Conservation (phyloP, 768 basidiomycete species). For the Russula virescens region DNA sequence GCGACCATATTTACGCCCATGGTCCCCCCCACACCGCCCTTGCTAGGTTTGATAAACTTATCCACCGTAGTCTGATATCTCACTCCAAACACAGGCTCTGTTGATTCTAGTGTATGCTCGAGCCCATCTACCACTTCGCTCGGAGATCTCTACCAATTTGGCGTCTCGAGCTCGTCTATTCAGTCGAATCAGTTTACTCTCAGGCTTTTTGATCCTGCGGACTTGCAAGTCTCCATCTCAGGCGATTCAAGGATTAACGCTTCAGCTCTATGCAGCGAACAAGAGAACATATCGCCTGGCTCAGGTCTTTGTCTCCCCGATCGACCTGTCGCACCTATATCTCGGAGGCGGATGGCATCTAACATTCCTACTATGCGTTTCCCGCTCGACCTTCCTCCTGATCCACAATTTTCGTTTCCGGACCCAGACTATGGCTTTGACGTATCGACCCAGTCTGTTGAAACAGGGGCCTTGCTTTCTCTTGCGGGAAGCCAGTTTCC, state of each 20-base stretch:
- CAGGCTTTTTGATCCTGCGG: conserved; percentile 9
- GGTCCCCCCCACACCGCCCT: conserved; percentile 12
- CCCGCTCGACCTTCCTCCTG: conserved; percentile 26
- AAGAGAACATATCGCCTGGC: conserved; percentile 12
- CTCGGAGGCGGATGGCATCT: conserved; percentile 32
- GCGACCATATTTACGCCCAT: neutral
- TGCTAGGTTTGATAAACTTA: conserved; percentile 12
- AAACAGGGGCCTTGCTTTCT: conserved; percentile 3
- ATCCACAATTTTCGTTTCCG: conserved; percentile 17
- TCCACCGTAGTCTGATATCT: neutral
- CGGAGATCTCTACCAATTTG: conserved; percentile 1
- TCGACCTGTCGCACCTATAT: conserved; percentile 27
- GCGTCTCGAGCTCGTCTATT: conserved; percentile 9
- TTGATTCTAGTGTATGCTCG: conserved; percentile 14
- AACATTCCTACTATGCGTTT: conserved; percentile 28
- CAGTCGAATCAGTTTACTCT: conserved; percentile 2
- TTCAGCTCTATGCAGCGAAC: conserved; percentile 1
- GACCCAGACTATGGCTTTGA: conserved; percentile 21
- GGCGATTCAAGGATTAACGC: neutral
- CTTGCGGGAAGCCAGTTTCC: conserved; percentile 8
- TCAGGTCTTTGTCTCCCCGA: neutral
- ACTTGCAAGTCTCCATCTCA: conserved; percentile 6
- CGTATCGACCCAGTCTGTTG: conserved; percentile 1
- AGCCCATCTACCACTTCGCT: conserved; percentile 12
- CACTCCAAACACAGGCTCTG: conserved; percentile 2